These are phyloP conservation scores for Hymenoscyphus occultus DNA, from an alignment of 2,329 filamentous ascomycete species.

Conservation along the genomic window DNA sequence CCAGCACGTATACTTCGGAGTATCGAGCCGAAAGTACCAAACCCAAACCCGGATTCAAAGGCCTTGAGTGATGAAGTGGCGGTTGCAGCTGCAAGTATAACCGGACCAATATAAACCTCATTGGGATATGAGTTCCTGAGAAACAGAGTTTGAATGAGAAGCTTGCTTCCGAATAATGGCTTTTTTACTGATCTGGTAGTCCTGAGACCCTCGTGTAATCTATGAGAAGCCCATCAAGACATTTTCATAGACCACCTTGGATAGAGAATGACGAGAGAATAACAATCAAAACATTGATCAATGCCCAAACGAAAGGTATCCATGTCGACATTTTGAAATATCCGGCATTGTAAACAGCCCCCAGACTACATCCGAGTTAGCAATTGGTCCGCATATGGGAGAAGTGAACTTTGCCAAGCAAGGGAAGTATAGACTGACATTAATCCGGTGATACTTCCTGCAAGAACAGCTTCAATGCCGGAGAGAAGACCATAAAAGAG, in stretches of 20 bases:
- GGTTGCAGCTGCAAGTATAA: slow-evolving; percentile 41
- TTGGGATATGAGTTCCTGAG: neutral
- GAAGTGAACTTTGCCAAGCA: neutral
- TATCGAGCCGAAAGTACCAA: slow-evolving; percentile 37
- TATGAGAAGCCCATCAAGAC: neutral
- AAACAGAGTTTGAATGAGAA: neutral
- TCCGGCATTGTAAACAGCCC: slow-evolving; percentile 63
- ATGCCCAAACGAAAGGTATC: slow-evolving; percentile 68
- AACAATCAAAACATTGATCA: slow-evolving; percentile 64
- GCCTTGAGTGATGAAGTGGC: slow-evolving; percentile 62
- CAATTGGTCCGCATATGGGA: neutral
- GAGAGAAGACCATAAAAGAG: slow-evolving; percentile 58
- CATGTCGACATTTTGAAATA: slow-evolving; percentile 73
- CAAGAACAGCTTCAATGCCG: slow-evolving; percentile 60
- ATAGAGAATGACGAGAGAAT: slow-evolving; percentile 70
- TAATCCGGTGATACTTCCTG: slow-evolving; percentile 64
- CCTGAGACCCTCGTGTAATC: neutral
- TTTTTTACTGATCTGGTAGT: neutral
- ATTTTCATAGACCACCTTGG: slow-evolving; percentile 59
- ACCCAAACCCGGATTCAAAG: slow-evolving; percentile 51
- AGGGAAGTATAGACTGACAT: slow-evolving; percentile 48
- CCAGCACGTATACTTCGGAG: slow-evolving; percentile 57
- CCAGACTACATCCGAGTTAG: slow-evolving; percentile 46
- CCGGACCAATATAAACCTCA: neutral
- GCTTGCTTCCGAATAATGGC: neutral